phyloP scores from a whole-genome alignment of 139 green algal genomes.

The Astrephomene gubernaculifera region DNA sequence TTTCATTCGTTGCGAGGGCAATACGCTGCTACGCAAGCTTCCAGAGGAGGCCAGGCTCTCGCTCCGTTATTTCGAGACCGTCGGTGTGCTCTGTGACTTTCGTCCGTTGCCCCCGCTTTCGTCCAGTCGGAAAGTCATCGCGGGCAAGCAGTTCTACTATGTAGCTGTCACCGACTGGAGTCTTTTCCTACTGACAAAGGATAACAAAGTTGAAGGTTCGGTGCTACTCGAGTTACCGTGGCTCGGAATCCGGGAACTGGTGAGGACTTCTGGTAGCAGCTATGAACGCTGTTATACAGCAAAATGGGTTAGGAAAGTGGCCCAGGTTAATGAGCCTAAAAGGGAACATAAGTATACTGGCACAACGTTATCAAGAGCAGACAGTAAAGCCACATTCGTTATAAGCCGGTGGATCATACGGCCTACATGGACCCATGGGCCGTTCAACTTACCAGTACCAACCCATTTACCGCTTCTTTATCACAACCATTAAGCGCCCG shows the following conservation, averaged over 20 bases:
- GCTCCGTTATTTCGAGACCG: conserved; percentile 46
- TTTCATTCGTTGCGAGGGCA: conserved; percentile 41
- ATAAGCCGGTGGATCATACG: no score
- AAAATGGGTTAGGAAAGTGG: no score
- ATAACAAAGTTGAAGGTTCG: conserved; percentile 25
- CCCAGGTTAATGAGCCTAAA: no score
- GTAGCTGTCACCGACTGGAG: conserved; percentile 43
- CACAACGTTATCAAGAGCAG: no score
- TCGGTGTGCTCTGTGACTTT: conserved; percentile 21
- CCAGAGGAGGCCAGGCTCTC: conserved; percentile 19
- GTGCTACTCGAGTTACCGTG: conserved; percentile 48
- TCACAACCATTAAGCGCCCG: no score
- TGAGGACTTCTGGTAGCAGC: no score
- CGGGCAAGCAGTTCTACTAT: conserved; percentile 38
- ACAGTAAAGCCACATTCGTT: no score
- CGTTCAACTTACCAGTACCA: no score
- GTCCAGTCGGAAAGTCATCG: conserved; percentile 6
- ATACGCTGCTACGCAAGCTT: conserved; percentile 20
- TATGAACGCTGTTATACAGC: no score
- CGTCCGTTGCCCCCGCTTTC: conserved; percentile 31
- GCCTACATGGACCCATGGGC: no score
- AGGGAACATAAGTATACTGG: no score
- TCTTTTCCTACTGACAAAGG: conserved; percentile 23
- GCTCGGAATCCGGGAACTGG: conserved; percentile 40
- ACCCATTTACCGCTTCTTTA: no score